phyloP scores from a whole-genome alignment of 257 asterid genomes.

The Solanum pennellii region DNA sequence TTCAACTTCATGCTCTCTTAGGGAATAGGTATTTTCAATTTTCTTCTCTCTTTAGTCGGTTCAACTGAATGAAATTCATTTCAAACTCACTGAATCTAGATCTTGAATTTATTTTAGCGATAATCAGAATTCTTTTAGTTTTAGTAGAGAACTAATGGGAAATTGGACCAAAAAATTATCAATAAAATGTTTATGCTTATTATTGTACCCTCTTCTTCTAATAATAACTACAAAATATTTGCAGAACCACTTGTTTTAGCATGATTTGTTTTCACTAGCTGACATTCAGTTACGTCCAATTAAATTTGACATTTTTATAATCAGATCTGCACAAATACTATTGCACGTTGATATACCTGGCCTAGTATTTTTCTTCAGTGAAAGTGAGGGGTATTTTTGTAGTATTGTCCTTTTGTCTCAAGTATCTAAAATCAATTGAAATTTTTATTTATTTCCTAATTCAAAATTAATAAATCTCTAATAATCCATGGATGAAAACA shows the following conservation, averaged over 20 bases:
- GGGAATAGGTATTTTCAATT: constrained; percentile 55
- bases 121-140: background rate
- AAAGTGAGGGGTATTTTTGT: background rate
- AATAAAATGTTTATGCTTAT: background rate
- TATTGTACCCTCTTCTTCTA: background rate
- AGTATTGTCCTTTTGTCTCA: background rate
- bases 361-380: background rate
- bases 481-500: background rate
- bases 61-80: background rate
- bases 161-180: background rate
- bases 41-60: background rate
- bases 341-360: background rate
- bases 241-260: background rate
- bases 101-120: background rate
- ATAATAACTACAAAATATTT: background rate
- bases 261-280: background rate
- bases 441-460: background rate
- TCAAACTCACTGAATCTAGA: background rate
- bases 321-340: background rate
- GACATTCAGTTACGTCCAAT: background rate
- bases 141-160: background rate
- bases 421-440: background rate
- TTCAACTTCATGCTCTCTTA: constrained; percentile 92
- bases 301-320: background rate
- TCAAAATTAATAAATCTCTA: background rate